Evolutionary conservation across 2,329 filamentous ascomycete genomes (phyloP), one percentile per base, ranked within the genome.

Genomic region (Shiraia sp.): DNA sequence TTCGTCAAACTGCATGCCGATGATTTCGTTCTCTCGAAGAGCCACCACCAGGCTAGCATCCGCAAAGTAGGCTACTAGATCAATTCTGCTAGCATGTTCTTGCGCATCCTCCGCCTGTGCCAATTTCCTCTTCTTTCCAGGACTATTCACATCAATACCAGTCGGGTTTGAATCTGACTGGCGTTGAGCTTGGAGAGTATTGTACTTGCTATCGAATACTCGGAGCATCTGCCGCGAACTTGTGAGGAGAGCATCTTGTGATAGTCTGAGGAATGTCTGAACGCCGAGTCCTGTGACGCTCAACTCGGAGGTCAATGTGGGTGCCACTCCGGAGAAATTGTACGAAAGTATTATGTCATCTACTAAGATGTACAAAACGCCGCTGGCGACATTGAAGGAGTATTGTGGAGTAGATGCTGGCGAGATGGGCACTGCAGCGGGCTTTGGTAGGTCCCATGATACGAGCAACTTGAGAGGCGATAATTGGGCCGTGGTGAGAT

Each of bases 171-270:
- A 14, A 15, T 46, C 42, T 10, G 77, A 47, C 4, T 68, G 51
- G 12, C 75, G 48, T 6, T 70, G 67, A 2, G 72, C 72, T 47
- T 79, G 70, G 3, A 75, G 49, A 5, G 78, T 78, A 37, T 72
- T 79, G 63, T 83, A 90, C 45, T 84, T 80, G 24, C 85, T 81
- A 65, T 90, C 89, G 63, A 86, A 87, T 10, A 71, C 46, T 12
- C 56, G 61, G 28, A 87, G 78, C 0, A 76, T 74, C 8, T 75
- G 69, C 0, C 75, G 57, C 0, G 82, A 83, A n/a, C 80, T 75
- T 1, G 81, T 77, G 31, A 91, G 74, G 1, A 88, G 66, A 4
- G 86, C 81, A 6, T 85, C 82, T 42, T 79, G 80, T 6, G 85
- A 87, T 0, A 90, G 71, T 6, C 84, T 79, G 6, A 86, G 61